phyloP scores from a whole-genome alignment of 768 basidiomycete species.

The Lactarius hengduanensis region DNA sequence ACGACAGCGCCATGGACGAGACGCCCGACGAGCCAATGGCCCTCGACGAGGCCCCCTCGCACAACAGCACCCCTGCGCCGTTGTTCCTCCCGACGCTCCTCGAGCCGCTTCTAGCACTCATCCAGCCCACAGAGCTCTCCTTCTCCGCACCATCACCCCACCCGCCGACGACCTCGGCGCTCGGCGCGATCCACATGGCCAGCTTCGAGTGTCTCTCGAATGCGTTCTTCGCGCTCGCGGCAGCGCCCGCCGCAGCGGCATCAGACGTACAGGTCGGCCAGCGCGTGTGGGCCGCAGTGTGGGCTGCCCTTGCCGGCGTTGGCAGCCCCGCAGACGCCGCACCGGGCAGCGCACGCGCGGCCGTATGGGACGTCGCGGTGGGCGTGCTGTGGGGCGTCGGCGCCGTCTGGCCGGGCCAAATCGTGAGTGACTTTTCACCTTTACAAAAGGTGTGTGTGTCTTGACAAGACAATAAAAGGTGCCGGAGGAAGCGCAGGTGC shows the following conservation, averaged over 20 bases:
- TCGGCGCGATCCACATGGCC: constrained; percentile 79
- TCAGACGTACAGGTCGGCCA: constrained; percentile 50
- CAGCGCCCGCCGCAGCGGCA: constrained; percentile 42
- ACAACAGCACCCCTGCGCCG: constrained; percentile 28
- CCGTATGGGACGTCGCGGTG: constrained; percentile 76
- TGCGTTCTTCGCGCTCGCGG: constrained; percentile 71
- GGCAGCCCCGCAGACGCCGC: constrained; percentile 59
- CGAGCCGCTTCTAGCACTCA: constrained; percentile 62
- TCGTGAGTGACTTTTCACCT: constrained; percentile 44
- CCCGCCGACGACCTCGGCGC: constrained; percentile 84
- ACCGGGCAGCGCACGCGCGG: constrained; percentile 59
- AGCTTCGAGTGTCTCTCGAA: constrained; percentile 92
- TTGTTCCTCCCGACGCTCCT: constrained; percentile 62
- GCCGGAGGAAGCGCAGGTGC: constrained; percentile 59
- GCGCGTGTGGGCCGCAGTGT: constrained; percentile 62
- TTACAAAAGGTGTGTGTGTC: background rate
- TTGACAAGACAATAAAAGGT: constrained; percentile 40
- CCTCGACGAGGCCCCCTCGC: constrained; percentile 29
- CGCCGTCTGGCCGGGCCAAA: constrained; percentile 62
- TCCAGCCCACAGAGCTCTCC: constrained; percentile 75
- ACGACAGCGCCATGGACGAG: constrained; percentile 38
- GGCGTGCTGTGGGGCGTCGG: constrained; percentile 91
- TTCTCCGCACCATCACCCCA: constrained; percentile 77
- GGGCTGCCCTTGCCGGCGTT: constrained; percentile 57
- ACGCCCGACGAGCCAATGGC: constrained; percentile 33